Percentiles rank a stretch among this genome's conserved stretches.
These are phyloP conservation scores for Trichosporon faecale DNA, from an alignment of 1,284 basidiomycete species.

Conservation along the genomic window DNA sequence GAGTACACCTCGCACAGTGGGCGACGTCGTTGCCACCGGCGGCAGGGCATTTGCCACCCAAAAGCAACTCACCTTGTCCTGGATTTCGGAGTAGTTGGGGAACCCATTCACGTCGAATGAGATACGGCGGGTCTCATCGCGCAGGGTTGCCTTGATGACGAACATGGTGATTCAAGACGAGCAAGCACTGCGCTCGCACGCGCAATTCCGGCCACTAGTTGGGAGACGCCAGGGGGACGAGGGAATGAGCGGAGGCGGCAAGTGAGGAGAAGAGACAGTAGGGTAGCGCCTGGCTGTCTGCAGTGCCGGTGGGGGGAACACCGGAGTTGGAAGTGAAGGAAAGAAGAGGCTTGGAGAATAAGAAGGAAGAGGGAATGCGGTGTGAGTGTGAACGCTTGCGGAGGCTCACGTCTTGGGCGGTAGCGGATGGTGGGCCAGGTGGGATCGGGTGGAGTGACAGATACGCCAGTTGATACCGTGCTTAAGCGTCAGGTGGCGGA, in stretches of 20 bases:
- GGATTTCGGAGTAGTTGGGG: slow-evolving; percentile 45
- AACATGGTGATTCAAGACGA: slow-evolving; percentile 28
- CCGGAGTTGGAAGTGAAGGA: not conserved
- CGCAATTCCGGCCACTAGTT: not conserved
- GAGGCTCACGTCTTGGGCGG: not conserved
- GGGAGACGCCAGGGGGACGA: not conserved
- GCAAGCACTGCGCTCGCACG: not conserved
- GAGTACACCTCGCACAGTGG: not conserved
- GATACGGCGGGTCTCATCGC: slow-evolving; percentile 50
- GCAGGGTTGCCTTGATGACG: slow-evolving; percentile 50
- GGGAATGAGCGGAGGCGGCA: not conserved
- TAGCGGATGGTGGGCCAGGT: not conserved
- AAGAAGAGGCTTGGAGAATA: not conserved
- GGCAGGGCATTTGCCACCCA: slow-evolving; percentile 9
- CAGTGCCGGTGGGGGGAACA: not conserved
- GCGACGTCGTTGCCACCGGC: slow-evolving; percentile 17
- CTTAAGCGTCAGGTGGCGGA: not conserved
- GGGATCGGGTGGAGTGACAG: not conserved
- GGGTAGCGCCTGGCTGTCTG: not conserved
- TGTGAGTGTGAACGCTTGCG: slow-evolving; percentile 3
- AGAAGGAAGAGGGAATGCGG: not conserved
- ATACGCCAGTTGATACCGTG: not conserved
- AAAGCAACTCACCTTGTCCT: slow-evolving; percentile 41
- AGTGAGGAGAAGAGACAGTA: not conserved
- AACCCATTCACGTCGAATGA: slow-evolving; percentile 42